Evolutionary conservation across 345 rosid species (phyloP), one percentile per base, ranked within the genome.

Genomic region (Populus ilicifolia): DNA sequence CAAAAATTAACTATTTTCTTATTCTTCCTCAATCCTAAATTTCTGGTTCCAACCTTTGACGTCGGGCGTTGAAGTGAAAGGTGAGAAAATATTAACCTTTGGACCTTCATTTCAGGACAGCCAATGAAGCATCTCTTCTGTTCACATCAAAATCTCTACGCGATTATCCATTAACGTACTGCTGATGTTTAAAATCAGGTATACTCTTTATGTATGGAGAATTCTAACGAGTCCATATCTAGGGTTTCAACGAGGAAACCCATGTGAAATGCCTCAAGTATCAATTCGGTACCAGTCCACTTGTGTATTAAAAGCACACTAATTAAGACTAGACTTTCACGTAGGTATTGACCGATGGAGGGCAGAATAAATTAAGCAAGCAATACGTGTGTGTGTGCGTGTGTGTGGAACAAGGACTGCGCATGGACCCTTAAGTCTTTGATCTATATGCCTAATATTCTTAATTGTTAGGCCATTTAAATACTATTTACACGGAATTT

Each of bases 401-500:
- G 36, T 33, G 36, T 33, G 36, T 39, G 9, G 43, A 39, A 39
- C 12, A 44, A 30, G 50, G 69, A 59, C 8, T 70, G 73, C 72
- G 74, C 71, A 23, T 59, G 21, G 56, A 50, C 43, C 43, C 25
- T 16, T 5, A 12, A 46, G 11, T 27, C 16, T 6, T 46, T 5
- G 0, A 27, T 63, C 2, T 63, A 5, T 63, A 25, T 25, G 4
- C 12, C 27, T 63, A 5, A 43, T 72, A 77, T 69, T 27, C 67
- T 72, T 56, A n/a, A 48, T 46, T 74, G 85, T 77, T 82, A 52
- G 85, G 82, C 70, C 50, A 14, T 59, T 29, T 13, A 71, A 72
- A 46, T 43, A 0, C 11, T 43, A 75, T 44, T 59, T 63, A 30
- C n/a, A 17, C 25, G 33, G 18, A 12, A 46, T 21, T 44, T 1